Evolutionary conservation across 108 stramenopile species (phyloP), one percentile per base, ranked within the genome.

Genomic region (Mediolabrus comicus): DNA sequence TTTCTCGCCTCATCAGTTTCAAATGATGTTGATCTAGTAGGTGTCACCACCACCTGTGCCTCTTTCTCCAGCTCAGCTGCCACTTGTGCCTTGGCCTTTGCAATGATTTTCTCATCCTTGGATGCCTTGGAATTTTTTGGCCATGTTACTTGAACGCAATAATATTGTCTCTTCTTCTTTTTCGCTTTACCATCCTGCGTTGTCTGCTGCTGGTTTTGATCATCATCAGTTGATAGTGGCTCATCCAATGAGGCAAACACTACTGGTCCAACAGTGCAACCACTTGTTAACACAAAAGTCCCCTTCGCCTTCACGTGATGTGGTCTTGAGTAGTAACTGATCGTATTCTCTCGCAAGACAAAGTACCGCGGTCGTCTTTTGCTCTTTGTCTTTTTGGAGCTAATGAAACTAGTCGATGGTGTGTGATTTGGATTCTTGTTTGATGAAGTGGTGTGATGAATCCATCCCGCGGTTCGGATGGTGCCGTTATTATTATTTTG

Each of bases 231-330:
- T n/a, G 61, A 62, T 17, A 62, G 17, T 27, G 51, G 53, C 22
- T 62, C 68, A 43, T 71, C 79, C 33, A 71, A 71, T 31, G 77
- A 51, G 33, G 51, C 52, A 46, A 46, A 67, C 13, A 71, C 64
- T 16, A 82, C 76, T 1, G 71, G 77, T 28, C 77, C 62, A 17
- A 82, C 77, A 14, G 54, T 57, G 29, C 81, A 78, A 7, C 65
- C 71, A 29, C 64, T 67, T 2, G 55, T 73, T 31, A 82, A 51
- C 12, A 82, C 69, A 56, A 77, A 73, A 8, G 71, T 77, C 36
- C 81, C 81, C 72, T 82, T 82, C 39, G 81, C 72, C 52, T 78
- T 77, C 41, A 82, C 63, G 39, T 82, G 77, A 16, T 73, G 58
- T 43, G 32, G 34, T 46, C 56, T 57, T 8, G 43, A n/a, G 41